Evolutionary conservation across 2,329 filamentous ascomycete species (phyloP), one percentile per base, ranked within the genome.

Genomic region (Aspergillus sp.): DNA sequence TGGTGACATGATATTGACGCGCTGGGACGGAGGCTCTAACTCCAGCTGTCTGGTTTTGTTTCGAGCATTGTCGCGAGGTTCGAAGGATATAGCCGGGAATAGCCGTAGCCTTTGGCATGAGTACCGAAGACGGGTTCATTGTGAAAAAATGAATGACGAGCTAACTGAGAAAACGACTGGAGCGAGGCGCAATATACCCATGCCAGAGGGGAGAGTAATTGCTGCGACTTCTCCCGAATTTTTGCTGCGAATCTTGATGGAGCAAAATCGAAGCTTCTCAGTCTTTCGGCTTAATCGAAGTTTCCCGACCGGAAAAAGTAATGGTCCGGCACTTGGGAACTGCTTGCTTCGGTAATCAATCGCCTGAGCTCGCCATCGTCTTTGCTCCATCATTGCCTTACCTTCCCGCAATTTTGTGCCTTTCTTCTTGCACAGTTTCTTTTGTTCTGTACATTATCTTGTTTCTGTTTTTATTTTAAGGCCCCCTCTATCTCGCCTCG

Each of bases 81-180:
- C 76, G 71, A 61, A 80, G 63, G 56, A 79, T 68, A 64, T 74
- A 73, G 61, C 73, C 68, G 64, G 76, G 75, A 59, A 79, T 61
- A 60, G 73, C 72, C 67, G 74, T 73, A 60, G 73, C 74, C 64
- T 76, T 75, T 56, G 76, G 76, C 70, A 78, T 70, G 57, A 71
- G 69, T 57, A 74, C 69, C 59, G 72, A 69, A 60, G 67, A 64
- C 57, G 73, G 67, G 66, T 73, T 77, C 76, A 78, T 78, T 52
- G 64, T 70, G 63, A 61, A 52, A 61, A 60, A 64, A 61, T 51
- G 48, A 56, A 46, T 21, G 39, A 56, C 25, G 41, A 47, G 44
- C 27, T 17, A 47, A 40, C 43, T 39, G 44, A 51, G 15, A 15
- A 9, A 46, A 39, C 35, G n/a, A 56, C 12, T 45, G 19, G 25